Evolutionary conservation across 352 stramenopile species (phyloP).

Genomic region (Globisporangium irregulare): DNA sequence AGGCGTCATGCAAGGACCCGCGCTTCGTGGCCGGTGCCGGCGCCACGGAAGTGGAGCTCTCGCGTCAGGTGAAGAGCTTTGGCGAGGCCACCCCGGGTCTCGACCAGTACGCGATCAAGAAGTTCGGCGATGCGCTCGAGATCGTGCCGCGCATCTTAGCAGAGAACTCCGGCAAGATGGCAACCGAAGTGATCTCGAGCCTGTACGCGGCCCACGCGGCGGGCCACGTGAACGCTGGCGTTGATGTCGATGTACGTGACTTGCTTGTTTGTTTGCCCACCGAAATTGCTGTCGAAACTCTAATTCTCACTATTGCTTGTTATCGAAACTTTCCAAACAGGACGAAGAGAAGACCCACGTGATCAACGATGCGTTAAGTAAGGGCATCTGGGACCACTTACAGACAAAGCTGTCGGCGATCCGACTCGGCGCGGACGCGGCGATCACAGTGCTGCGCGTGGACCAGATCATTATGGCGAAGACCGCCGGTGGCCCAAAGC

Average conservation of each 20-base stretch:
- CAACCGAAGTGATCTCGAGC: conserved; percentile 91
- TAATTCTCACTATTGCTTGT: conserved; percentile 21
- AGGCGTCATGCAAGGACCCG: conserved; percentile 92
- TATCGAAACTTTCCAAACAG: conserved; percentile 27
- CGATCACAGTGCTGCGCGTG: conserved; percentile 98
- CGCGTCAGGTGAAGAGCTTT: conserved; percentile 92
- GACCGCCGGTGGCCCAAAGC: conserved; percentile 93
- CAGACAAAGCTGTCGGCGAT: conserved; percentile 96
- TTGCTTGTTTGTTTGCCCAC: background rate
- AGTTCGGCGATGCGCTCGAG: conserved; percentile 98
- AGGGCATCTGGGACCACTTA: conserved; percentile 93
- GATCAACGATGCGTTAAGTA: conserved; percentile 68
- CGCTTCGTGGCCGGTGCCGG: conserved; percentile 95
- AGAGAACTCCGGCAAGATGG: conserved; percentile 97
- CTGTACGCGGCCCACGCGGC: conserved; percentile 94
- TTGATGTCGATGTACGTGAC: conserved; percentile 91
- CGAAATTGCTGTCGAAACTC: background rate
- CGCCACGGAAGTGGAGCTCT: conserved; percentile 96
- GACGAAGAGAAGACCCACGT: conserved; percentile 77
- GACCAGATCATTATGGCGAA: conserved; percentile 99
- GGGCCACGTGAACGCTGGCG: conserved; percentile 88
- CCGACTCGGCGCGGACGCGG: conserved; percentile 95
- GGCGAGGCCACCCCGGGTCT: conserved; percentile 95
- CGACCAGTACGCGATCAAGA: conserved; percentile 99
- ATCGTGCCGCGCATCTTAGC: conserved; percentile 97